Conservation (phyloP, 129 eudicot genomes). For the Pseudognaphalium luteoalbum region DNA sequence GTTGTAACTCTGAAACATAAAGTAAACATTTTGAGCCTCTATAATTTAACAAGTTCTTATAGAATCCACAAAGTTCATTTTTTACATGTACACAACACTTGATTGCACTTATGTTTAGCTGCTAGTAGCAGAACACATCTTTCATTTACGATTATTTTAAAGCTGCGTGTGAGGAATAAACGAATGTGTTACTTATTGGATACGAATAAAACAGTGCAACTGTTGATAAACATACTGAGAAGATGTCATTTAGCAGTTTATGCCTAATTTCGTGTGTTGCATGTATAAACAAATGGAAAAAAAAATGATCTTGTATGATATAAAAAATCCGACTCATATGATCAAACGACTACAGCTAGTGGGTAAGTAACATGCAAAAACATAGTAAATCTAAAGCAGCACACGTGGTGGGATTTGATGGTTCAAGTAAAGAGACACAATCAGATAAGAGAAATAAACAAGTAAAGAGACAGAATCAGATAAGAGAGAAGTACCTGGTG, state of each 20-base stretch:
- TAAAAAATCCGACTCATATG: no score
- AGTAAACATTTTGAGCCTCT: neutral
- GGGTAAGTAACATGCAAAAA: neutral
- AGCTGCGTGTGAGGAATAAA: neutral
- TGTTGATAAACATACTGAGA: neutral
- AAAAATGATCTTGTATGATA: no score
- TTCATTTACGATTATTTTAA: neutral
- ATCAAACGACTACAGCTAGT: neutral
- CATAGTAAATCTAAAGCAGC: neutral
- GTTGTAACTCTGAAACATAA: conserved; percentile 23
- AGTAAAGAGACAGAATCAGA: neutral
- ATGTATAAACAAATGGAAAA: no score
- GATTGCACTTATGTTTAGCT: neutral
- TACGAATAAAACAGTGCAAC: no score
- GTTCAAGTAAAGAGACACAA: no score
- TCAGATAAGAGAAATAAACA: no score
- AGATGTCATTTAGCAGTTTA: neutral
- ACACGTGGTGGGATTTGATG: no score
- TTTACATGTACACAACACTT: neutral
- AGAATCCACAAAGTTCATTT: neutral
- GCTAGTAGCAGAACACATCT: neutral
- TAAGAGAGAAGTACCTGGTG: neutral
- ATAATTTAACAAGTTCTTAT: conserved; percentile 8
- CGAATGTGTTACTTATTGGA: no score
- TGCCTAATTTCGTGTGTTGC: neutral